Evolutionary conservation across 2,329 filamentous ascomycete species (phyloP).

Genomic region (Fusarium dimerum): DNA sequence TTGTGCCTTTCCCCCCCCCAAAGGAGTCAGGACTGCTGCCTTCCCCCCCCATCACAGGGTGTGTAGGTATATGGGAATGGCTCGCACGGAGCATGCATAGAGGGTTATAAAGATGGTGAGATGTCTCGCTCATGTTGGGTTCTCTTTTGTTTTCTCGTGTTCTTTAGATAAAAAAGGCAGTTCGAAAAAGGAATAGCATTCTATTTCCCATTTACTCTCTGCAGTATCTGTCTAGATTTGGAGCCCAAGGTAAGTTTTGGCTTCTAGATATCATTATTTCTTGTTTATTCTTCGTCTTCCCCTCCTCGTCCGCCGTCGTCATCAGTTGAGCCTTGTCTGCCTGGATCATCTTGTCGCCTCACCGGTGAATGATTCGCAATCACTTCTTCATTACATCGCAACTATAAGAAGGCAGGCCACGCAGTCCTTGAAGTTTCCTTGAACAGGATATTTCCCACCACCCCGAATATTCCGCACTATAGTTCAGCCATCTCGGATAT

Average conservation of each 20-base stretch:
- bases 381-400: slow-evolving; percentile 1
- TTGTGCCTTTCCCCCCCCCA: background rate
- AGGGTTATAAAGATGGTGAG: slow-evolving; percentile 25
- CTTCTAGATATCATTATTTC: slow-evolving; percentile 3
- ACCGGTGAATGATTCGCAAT: background rate
- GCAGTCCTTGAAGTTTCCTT: too few relatives aligned
- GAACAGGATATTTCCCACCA: too few relatives aligned
- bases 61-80: background rate
- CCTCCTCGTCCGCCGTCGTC: slow-evolving; percentile 12
- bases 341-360: slow-evolving; percentile 6
- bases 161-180: background rate
- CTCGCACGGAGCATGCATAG: background rate
- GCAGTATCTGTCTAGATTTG: slow-evolving; percentile 19
- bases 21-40: background rate
- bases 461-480: too few relatives aligned
- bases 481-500: too few relatives aligned
- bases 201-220: background rate
- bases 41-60: too few relatives aligned
- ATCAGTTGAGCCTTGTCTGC: background rate
- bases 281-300: slow-evolving; percentile 2
- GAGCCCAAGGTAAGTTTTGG: slow-evolving; percentile 36
- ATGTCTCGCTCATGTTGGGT: slow-evolving; percentile 4
- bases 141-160: slow-evolving; percentile 5
- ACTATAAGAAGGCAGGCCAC: slow-evolving; percentile 13
- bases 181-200: background rate